Percentiles rank a stretch among this genome's conserved stretches.
phyloP scores from a whole-genome alignment of 2,329 filamentous ascomycete genomes.

The Neonectria coccinea region DNA sequence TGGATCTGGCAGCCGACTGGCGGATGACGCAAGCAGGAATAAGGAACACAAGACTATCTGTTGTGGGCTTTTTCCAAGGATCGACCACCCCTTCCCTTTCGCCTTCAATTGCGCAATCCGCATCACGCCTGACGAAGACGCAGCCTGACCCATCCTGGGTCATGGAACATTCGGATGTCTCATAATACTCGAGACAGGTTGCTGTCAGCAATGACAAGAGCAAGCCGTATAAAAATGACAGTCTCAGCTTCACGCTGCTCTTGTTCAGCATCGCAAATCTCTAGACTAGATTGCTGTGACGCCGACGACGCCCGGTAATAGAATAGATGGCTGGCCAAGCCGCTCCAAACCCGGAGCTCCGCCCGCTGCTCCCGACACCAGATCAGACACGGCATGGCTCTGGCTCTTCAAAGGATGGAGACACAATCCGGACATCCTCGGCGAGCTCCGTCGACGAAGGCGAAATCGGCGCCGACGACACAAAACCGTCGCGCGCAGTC shows the following conservation, averaged over 20 bases:
- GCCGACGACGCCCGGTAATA: background rate
- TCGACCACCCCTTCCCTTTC: background rate
- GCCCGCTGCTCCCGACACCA: conserved; percentile 28
- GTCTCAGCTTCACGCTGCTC: background rate
- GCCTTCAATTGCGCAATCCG: conserved; percentile 37
- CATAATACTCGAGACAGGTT: background rate
- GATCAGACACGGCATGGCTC: conserved; percentile 13
- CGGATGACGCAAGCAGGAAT: background rate
- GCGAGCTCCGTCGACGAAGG: conserved; percentile 28
- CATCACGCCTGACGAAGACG: conserved; percentile 38
- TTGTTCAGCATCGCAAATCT: background rate
- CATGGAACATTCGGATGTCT: conserved; percentile 24
- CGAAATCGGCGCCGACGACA: background rate
- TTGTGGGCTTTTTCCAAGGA: background rate
- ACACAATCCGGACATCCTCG: background rate
- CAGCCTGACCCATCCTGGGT: conserved; percentile 27
- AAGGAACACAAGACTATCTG: background rate
- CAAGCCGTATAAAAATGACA: conserved; percentile 2
- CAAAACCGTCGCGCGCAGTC: conserved; percentile 47
- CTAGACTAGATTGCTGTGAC: background rate
- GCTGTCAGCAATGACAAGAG: background rate
- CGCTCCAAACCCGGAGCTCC: conserved; percentile 12
- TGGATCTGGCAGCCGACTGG: background rate
- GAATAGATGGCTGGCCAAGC: conserved; percentile 15
- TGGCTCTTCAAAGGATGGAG: conserved; percentile 8